Conservation (phyloP, 2,329 filamentous ascomycete genomes). For the Diaporthe caulivora region DNA sequence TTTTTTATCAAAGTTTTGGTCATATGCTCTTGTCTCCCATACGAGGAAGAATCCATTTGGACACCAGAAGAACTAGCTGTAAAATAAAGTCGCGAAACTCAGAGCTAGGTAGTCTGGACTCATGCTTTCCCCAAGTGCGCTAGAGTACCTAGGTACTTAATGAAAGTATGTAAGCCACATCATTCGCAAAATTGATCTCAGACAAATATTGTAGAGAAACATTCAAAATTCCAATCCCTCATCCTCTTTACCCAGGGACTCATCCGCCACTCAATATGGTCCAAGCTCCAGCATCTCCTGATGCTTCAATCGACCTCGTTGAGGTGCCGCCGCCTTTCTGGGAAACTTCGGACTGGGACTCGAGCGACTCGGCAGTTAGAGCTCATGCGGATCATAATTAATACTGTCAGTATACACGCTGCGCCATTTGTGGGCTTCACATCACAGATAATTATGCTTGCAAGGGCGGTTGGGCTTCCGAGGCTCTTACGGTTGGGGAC, state of each 20-base stretch:
- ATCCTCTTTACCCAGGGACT: no score
- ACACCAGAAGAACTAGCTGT: background rate
- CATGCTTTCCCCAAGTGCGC: no score
- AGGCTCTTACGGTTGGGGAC: background rate
- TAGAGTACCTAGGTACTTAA: background rate
- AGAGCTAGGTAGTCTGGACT: background rate
- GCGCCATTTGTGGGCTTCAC: background rate
- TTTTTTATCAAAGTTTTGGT: background rate
- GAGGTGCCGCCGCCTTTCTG: background rate
- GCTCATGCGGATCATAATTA: fast-evolving
- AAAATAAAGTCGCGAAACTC: background rate
- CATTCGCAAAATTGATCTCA: background rate
- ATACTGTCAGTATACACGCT: background rate
- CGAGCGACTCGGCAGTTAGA: no score
- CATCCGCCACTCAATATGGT: background rate
- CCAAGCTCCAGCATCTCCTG: background rate
- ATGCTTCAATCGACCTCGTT: background rate
- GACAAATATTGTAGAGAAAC: background rate
- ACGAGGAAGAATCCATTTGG: background rate
- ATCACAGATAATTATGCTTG: background rate
- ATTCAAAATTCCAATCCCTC: no score
- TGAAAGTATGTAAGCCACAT: background rate
- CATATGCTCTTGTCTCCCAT: background rate
- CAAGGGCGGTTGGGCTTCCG: background rate
- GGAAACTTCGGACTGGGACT: background rate